Evolutionary conservation across 1,284 basidiomycete genomes (phyloP), one percentile per base, ranked within the genome.

Genomic region (Sporisorium graminicola): DNA sequence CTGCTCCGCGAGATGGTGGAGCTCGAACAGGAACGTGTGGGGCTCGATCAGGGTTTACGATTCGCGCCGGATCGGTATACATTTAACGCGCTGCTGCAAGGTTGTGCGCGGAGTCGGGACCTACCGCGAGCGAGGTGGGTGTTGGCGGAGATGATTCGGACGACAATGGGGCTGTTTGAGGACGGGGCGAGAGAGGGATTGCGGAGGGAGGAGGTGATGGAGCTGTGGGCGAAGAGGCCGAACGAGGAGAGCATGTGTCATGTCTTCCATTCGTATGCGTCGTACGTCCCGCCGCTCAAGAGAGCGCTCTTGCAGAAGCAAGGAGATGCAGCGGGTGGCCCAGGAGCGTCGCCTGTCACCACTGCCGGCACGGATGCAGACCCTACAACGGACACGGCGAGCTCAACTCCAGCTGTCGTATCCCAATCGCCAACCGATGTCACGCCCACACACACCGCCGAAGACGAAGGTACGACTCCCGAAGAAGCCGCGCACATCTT

Each of bases 191-290:
- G n/a, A n/a, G n/a, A 27, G 8, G 26, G 26, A 8, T 29, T 70
- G 35, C 13, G 27, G 7, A 66, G 73, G 55, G 67, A 62, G 51
- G 83, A 84, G 42, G 73, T 42, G 58, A 10, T 80, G 74, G 77
- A 77, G 68, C 53, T 71, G 65, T 31, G 72, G 68, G 62, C 42
- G 49, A 76, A 60, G 65, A 76, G 84, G 44, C 89, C 94, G 14
- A 89, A 93, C 73, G 91, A 92, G 61, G 90, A 91, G 78, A 89
- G 92, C 27, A 90, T 98, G 90, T 89, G 90, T 74, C 91, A 93
- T 79, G 87, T 98, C 9, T 94, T 98, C 86, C 92, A 94, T 86
- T 89, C 93, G 0, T 98, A 98, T 86, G 91, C 94, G 0, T 87
- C 91, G 0, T 96, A 93, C 86, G 88, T 87, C 51, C 91, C 93